Conservation (phyloP, 257 asterid species). For the Penstemon eatonii region DNA sequence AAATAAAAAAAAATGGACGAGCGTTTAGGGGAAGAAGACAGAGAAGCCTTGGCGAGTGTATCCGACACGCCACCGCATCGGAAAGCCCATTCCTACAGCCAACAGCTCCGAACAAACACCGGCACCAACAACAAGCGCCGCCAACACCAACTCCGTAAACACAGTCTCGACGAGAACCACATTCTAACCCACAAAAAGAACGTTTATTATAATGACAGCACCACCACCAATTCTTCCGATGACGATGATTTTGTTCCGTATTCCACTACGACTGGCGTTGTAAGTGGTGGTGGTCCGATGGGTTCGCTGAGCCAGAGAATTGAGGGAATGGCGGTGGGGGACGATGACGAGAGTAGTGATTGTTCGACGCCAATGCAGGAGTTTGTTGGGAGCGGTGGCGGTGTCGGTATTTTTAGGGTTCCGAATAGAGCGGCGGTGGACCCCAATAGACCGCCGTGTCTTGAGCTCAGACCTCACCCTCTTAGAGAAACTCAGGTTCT, state of each 20-base stretch:
- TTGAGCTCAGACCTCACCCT: slow-evolving; percentile 75
- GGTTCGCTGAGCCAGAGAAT: slow-evolving; percentile 34
- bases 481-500: slow-evolving; percentile 67
- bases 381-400: slow-evolving; percentile 60
- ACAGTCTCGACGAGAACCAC: slow-evolving; percentile 67
- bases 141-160: slow-evolving; percentile 60
- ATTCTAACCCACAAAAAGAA: slow-evolving; percentile 27
- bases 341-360: slow-evolving; percentile 16
- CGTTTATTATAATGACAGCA: slow-evolving; percentile 23
- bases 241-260: slow-evolving; percentile 60
- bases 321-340: slow-evolving; percentile 20
- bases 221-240: slow-evolving; percentile 40
- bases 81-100: slow-evolving; percentile 55
- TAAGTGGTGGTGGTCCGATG: slow-evolving; percentile 14
- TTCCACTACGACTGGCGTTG: slow-evolving; percentile 39
- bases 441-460: slow-evolving; percentile 61
- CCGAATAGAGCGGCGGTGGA: slow-evolving; percentile 59
- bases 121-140: slow-evolving; percentile 50
- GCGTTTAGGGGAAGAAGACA: slow-evolving; percentile 37
- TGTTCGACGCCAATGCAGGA: slow-evolving; percentile 46
- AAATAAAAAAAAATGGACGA: slow-evolving; percentile 24
- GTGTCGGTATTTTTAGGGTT: slow-evolving; percentile 50
- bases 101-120: slow-evolving; percentile 58
- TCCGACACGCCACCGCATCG: slow-evolving; percentile 51
- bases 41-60: slow-evolving; percentile 39